Percentiles rank a stretch among this genome's conserved stretches.
These are phyloP conservation scores for Colletotrichum sp. DNA, from an alignment of 2,329 filamentous ascomycete species.

Conservation along the genomic window DNA sequence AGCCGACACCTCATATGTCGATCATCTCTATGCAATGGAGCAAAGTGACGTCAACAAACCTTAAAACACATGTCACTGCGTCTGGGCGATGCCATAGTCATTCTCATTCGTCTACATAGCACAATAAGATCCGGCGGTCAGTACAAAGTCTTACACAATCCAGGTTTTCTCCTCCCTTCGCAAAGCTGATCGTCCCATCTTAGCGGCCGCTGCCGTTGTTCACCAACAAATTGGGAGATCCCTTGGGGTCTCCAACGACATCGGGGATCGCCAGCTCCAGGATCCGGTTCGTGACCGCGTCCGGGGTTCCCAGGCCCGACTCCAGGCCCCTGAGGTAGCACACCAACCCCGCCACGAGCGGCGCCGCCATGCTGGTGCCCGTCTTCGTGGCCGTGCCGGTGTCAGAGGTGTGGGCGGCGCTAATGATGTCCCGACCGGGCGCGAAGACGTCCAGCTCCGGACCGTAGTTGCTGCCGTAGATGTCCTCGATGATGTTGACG, in stretches of 20 bases:
- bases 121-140: neutral
- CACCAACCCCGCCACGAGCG: constrained; percentile 63
- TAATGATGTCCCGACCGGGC: constrained; percentile 37
- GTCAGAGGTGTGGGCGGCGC: constrained; percentile 47
- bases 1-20: neutral
- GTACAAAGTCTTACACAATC: neutral
- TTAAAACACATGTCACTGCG: neutral
- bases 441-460: constrained; percentile 16
- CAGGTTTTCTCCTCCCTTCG: neutral
- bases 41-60: neutral
- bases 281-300: constrained; percentile 45
- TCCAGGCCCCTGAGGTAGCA: constrained; percentile 54
- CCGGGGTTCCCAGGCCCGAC: constrained; percentile 37
- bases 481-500: constrained; percentile 42
- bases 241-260: constrained; percentile 36
- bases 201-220: constrained; percentile 46
- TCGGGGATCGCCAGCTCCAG: constrained; percentile 43
- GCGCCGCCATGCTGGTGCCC: constrained; percentile 67
- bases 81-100: neutral
- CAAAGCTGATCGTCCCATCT: neutral
- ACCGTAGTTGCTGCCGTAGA: constrained; percentile 47
- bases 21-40: neutral
- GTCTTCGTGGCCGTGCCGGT: constrained; percentile 51
- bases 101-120: neutral
- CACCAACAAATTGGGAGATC: constrained; percentile 49